These are phyloP conservation scores for Scheffersomyces insectosa DNA, from an alignment of 1,139 yeast genomes.

Conservation along the genomic window DNA sequence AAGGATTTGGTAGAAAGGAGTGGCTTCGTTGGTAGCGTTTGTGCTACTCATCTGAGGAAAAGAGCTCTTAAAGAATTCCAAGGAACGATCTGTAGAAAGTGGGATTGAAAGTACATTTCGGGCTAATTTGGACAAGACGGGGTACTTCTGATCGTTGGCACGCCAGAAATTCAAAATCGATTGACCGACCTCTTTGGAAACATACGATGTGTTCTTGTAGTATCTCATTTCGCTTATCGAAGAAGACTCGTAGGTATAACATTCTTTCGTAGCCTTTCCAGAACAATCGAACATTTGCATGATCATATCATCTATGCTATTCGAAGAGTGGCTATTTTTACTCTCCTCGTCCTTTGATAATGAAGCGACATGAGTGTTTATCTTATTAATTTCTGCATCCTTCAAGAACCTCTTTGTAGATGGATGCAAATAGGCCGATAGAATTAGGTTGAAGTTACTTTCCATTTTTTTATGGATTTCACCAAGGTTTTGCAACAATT, in stretches of 20 bases:
- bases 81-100: slow-evolving; percentile 15
- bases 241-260: slow-evolving; percentile 25
- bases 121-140: slow-evolving; percentile 17
- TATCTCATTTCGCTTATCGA: slow-evolving; percentile 15
- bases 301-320: slow-evolving; percentile 24
- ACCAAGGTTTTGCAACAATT: slow-evolving; percentile 5
- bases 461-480: slow-evolving; percentile 14
- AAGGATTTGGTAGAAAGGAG: slow-evolving; percentile 12
- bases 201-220: slow-evolving; percentile 7
- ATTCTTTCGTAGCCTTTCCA: slow-evolving; percentile 27
- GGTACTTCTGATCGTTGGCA: slow-evolving; percentile 14
- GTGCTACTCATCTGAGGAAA: slow-evolving; percentile 13
- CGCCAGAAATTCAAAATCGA: slow-evolving; percentile 22
- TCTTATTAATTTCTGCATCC: slow-evolving; percentile 16
- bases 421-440: slow-evolving; percentile 28
- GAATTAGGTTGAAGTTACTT: slow-evolving; percentile 16
- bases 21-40: slow-evolving; percentile 1
- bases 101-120: slow-evolving; percentile 18
- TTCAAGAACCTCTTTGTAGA: slow-evolving; percentile 25
- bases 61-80: slow-evolving; percentile 15
- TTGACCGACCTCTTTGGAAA: slow-evolving; percentile 17
- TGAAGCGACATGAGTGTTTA: slow-evolving; percentile 2
- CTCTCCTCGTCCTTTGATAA: slow-evolving; percentile 3
- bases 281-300: slow-evolving; percentile 29
- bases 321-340: slow-evolving; percentile 3